These are phyloP conservation scores for Acephala macrosclerotiorum DNA, from an alignment of 2,329 filamentous ascomycete species.

Conservation along the genomic window DNA sequence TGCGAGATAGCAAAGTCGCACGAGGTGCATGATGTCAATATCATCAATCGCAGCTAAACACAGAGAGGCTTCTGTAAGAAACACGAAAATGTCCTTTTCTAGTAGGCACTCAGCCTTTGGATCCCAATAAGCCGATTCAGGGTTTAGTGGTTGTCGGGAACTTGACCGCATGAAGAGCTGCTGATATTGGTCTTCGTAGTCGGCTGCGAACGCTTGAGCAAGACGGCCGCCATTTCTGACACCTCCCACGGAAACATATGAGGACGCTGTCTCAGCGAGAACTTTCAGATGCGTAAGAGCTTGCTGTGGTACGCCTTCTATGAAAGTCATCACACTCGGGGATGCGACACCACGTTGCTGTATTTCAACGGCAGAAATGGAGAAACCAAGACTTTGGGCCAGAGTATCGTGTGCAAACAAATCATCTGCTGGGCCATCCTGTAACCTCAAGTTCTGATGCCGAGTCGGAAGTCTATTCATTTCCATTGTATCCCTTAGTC, in stretches of 20 bases:
- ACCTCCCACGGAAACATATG: slow-evolving; percentile 81
- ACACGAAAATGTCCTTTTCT: slow-evolving; percentile 76
- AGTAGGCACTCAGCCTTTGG: slow-evolving; percentile 61
- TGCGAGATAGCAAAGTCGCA: slow-evolving; percentile 87
- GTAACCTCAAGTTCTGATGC: slow-evolving; percentile 36
- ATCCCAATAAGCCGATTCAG: slow-evolving; percentile 2
- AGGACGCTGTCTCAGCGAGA: slow-evolving; percentile 85
- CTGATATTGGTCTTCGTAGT: slow-evolving; percentile 75
- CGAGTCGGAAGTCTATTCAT: slow-evolving; percentile 59
- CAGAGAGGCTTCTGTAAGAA: slow-evolving; percentile 81
- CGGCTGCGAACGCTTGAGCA: slow-evolving; percentile 69
- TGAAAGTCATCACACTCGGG: slow-evolving; percentile 74
- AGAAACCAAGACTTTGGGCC: slow-evolving; percentile 76
- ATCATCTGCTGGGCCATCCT: slow-evolving; percentile 47
- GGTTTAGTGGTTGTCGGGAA: neutral
- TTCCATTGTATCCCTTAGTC: slow-evolving; percentile 64
- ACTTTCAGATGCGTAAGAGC: slow-evolving; percentile 86
- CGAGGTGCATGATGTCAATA: slow-evolving; percentile 78
- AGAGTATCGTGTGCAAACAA: slow-evolving; percentile 65
- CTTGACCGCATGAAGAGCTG: slow-evolving; percentile 66
- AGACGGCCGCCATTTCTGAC: slow-evolving; percentile 69
- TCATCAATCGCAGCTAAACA: slow-evolving; percentile 72
- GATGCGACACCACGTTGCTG: slow-evolving; percentile 85
- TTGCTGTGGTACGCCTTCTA: slow-evolving; percentile 86
- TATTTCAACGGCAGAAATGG: slow-evolving; percentile 89